These are phyloP conservation scores for Colletotrichum paranaense DNA, from an alignment of 2,329 filamentous ascomycete genomes.

Conservation along the genomic window DNA sequence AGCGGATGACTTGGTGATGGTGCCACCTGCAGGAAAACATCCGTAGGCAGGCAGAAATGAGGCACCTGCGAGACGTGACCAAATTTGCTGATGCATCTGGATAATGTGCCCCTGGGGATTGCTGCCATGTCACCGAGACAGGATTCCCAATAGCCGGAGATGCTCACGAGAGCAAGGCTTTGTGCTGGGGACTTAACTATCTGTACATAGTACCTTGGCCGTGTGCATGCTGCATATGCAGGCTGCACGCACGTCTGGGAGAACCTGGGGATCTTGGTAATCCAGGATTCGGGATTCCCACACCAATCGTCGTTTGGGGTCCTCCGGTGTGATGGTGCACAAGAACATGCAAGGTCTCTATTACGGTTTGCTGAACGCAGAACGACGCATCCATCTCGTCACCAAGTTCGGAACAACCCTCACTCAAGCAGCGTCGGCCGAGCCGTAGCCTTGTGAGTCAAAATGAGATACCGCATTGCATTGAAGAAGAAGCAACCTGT, in stretches of 20 bases:
- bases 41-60: background rate
- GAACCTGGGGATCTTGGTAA: background rate
- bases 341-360: background rate
- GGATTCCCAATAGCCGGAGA: background rate
- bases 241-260: background rate
- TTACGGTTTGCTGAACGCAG: background rate
- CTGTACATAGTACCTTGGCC: background rate
- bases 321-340: background rate
- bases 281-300: background rate
- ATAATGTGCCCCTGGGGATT: background rate
- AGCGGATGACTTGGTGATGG: background rate
- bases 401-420: background rate
- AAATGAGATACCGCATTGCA: background rate
- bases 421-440: background rate
- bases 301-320: background rate
- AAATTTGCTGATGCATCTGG: background rate
- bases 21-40: background rate
- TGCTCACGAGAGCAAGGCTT: background rate
- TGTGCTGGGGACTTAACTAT: background rate
- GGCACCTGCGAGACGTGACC: slow-evolving; percentile 1
- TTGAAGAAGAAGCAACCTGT: background rate
- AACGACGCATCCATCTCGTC: background rate
- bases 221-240: background rate
- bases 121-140: background rate
- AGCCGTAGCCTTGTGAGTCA: slow-evolving; percentile 14